phyloP scores from a whole-genome alignment of 768 basidiomycete species.

The Mycena maculata region DNA sequence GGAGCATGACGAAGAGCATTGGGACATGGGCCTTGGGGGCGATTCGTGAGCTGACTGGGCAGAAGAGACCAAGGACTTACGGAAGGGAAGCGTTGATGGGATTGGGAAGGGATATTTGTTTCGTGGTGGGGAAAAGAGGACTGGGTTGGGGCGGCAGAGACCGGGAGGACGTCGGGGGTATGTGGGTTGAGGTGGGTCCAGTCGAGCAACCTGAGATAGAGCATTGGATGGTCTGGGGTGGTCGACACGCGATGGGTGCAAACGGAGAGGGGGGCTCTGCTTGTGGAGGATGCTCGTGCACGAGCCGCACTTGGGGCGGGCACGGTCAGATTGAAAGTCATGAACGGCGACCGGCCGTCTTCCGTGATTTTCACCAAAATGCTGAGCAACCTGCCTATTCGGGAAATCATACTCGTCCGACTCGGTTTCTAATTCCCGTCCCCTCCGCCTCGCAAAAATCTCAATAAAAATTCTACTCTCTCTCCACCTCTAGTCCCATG shows the following conservation, averaged over 20 bases:
- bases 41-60: slow-evolving; percentile 2
- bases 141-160: slow-evolving; percentile 63
- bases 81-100: slow-evolving; percentile 40
- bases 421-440: too few species aligned
- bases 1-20: slow-evolving; percentile 58
- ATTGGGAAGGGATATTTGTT: slow-evolving; percentile 14
- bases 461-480: too few species aligned
- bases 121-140: slow-evolving; percentile 37
- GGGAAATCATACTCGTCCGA: too few species aligned
- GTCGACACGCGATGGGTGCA: slow-evolving; percentile 26
- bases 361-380: too few species aligned
- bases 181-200: slow-evolving; percentile 59
- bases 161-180: slow-evolving; percentile 62
- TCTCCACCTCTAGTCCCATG: neutral
- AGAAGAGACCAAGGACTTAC: slow-evolving; percentile 38
- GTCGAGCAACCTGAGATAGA: slow-evolving; percentile 61
- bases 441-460: neutral
- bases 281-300: neutral
- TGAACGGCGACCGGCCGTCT: neutral
- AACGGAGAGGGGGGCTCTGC: slow-evolving; percentile 28
- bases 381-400: too few species aligned
- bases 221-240: slow-evolving; percentile 53
- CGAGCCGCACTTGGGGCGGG: neutral
- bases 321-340: neutral
- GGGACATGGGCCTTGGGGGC: slow-evolving; percentile 51